Conservation (phyloP, 345 rosid genomes). For the Eucalyptus erythrocorys region DNA sequence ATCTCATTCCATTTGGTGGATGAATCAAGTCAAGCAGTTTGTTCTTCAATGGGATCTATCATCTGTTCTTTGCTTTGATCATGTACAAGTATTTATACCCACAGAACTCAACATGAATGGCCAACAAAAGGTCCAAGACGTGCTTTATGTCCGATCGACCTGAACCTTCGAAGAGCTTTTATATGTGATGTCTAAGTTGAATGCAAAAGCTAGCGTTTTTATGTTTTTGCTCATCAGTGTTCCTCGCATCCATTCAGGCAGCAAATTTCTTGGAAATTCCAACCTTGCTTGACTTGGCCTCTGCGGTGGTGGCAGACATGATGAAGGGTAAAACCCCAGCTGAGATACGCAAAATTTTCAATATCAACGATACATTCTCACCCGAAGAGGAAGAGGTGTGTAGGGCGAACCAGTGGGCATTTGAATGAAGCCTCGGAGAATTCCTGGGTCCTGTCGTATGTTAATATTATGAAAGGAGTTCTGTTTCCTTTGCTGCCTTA, state of each 20-base stretch:
- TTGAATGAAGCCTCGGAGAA: not conserved
- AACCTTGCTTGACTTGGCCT: slow-evolving; percentile 44
- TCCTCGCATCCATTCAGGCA: slow-evolving; percentile 17
- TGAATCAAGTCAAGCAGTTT: not conserved
- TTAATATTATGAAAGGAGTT: not conserved
- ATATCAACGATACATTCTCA: slow-evolving; percentile 44
- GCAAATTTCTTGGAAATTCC: slow-evolving; percentile 49
- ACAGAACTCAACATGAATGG: not conserved
- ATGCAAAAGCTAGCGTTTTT: not conserved
- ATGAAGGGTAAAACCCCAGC: slow-evolving; percentile 58
- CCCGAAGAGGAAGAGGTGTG: not conserved
- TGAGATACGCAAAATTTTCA: slow-evolving; percentile 44
- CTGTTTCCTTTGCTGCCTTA: not conserved
- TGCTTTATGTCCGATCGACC: not conserved
- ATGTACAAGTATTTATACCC: not conserved
- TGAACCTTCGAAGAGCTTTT: not conserved
- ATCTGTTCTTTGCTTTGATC: not conserved
- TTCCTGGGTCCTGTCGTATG: not conserved
- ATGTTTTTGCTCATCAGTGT: not conserved
- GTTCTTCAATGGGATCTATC: not conserved
- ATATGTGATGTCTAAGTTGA: not conserved
- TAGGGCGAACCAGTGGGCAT: not conserved
- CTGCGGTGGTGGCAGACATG: slow-evolving; percentile 58
- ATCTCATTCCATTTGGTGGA: not conserved
- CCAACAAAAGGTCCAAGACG: not conserved